phyloP scores from a whole-genome alignment of 305 asterid species.

The Fraxinus sp. region DNA sequence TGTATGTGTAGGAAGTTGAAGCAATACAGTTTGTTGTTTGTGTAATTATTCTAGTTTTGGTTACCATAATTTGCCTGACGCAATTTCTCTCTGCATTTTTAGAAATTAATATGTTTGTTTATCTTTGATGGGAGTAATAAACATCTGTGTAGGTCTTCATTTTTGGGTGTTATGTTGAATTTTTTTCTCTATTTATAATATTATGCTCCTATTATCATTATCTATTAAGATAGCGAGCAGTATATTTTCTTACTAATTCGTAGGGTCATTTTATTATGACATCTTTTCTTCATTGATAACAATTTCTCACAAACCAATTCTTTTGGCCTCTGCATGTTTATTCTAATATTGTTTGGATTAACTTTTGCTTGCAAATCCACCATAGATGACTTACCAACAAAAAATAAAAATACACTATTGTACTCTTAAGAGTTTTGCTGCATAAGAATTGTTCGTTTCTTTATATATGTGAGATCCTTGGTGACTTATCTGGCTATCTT shows the following conservation, averaged over 20 bases:
- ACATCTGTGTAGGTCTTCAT: not conserved
- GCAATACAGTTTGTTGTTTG: slow-evolving; percentile 20
- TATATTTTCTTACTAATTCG: not conserved
- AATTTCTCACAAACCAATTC: not conserved
- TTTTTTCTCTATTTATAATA: not conserved
- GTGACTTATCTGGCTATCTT: not conserved
- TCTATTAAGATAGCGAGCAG: not conserved
- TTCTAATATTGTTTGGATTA: not conserved
- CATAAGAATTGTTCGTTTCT: not conserved
- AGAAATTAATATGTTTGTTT: not conserved
- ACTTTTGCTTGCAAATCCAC: not conserved
- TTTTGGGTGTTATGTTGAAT: not conserved
- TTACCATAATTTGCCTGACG: slow-evolving; percentile 1
- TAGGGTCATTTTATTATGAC: not conserved
- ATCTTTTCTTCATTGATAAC: not conserved
- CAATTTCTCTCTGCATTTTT: slow-evolving; percentile 5
- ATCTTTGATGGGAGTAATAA: not conserved
- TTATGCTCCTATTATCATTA: not conserved
- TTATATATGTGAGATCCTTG: not conserved
- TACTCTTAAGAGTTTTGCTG: not conserved
- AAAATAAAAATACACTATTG: not conserved
- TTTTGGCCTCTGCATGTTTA: not conserved
- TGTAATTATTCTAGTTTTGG: slow-evolving; percentile 8
- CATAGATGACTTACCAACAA: not conserved
- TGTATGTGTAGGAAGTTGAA: slow-evolving; percentile 51